A percentile compares a stretch with the other conserved stretches of the same genome.
These are phyloP conservation scores for Mortierella sp. DNA, from an alignment of 371 early-diverging fungal species.

Conservation along the genomic window DNA sequence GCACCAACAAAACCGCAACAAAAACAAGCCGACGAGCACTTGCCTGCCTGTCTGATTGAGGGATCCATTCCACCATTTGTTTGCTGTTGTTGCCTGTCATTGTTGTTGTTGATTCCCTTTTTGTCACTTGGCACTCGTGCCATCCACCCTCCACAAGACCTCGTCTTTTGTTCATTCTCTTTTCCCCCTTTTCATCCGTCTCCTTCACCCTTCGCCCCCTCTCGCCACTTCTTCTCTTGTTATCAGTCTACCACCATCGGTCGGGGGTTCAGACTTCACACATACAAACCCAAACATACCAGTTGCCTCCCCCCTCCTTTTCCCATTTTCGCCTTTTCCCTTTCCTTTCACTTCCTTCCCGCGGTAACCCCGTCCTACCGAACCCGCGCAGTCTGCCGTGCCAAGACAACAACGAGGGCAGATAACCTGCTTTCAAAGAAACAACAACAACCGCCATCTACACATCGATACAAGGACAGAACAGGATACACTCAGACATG, in stretches of 20 bases:
- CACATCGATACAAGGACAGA: not conserved
- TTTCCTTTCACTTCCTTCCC: not conserved
- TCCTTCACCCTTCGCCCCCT: not conserved
- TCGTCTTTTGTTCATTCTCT: not conserved
- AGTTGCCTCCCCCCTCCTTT: not conserved
- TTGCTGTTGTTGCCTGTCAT: too few relatives aligned
- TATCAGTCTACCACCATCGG: not conserved
- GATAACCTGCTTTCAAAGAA: not conserved
- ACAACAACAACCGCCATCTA: not conserved
- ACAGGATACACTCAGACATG: conserved; percentile 17
- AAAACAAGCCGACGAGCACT: not conserved
- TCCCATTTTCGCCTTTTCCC: not conserved
- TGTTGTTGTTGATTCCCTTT: not conserved
- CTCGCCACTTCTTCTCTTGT: not conserved
- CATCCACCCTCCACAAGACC: conserved; percentile 5
- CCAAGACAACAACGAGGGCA: not conserved
- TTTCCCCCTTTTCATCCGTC: not conserved
- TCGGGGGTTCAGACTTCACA: too few relatives aligned
- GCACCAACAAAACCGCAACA: not conserved
- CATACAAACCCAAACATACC: not conserved
- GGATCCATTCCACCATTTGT: too few relatives aligned
- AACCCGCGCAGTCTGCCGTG: not conserved
- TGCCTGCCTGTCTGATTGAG: not conserved
- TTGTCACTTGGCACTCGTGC: conserved; percentile 3
- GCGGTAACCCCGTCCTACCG: not conserved